Base-by-base conservation (phyloP, 2,329 filamentous ascomycete genomes). In the Plenodomus lindquistii region DNA sequence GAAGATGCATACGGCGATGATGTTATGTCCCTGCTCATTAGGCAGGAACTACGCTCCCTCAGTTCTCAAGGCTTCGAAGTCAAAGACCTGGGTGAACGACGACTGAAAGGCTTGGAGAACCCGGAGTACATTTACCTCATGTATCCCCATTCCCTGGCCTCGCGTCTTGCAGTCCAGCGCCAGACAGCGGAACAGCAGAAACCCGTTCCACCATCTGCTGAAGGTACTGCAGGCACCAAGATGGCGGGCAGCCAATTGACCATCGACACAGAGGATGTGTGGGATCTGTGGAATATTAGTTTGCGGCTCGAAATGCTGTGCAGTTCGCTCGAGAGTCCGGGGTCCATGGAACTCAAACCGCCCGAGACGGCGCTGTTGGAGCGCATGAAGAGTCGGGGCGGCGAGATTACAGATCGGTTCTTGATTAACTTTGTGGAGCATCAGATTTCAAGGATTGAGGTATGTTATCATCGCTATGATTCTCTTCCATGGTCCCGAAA, bases 51-150 rank as follows among this genome's bases (percentile, higher is more conserved):
- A 17, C 85, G 91, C 41, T 88, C 89, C 21, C 81, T 99, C 20
- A 94, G 87, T 60, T 91, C 86, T 40, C 91, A 96, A 73, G 94
- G 94, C 7, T 99, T 97, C 66, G 91, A 96, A 69, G 91, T 97
- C 67, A 97, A 97, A 73, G 92, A 97, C 64, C 87, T 96, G 70
- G 94, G 94, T 40, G 92, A 97, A 73, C 87, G 88, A 59, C 97
- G 96, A 67, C 81, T 99, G 47, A 99, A 99, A 75, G 94, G 94
- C 22, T 85, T 99, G 11, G 94, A 99, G 73, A 99, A 99, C 67
- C 93, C 94, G 0, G 94, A 99, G 71, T 87, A 91, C 52, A 87
- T 99, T 60, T 97, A 96, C 74, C 86, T 96, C 49, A 88, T 99
- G 70, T 99, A 97, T 70, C 93, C 94, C 2, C 91, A 96, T 70